Conservation (phyloP, 805 yeast genomes). For the Candida oleophila region DNA sequence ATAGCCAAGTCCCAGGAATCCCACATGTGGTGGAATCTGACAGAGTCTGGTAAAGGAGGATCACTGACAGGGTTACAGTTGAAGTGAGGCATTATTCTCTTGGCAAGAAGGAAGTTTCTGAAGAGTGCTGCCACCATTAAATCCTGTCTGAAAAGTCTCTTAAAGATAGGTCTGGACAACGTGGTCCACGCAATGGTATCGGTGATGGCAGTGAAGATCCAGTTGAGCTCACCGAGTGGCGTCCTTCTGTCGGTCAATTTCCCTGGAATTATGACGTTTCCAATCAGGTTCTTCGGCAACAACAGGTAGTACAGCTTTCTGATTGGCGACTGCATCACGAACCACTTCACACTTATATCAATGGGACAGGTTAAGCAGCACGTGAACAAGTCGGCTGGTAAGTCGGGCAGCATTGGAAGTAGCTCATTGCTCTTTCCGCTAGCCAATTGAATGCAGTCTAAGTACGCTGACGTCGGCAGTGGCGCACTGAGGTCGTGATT, state of each 20-base stretch:
- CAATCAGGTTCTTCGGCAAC: conserved; percentile 47
- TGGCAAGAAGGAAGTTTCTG: conserved; percentile 88
- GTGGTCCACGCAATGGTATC: conserved; percentile 98
- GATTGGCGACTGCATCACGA: conserved; percentile 78
- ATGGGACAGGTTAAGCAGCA: conserved; percentile 95
- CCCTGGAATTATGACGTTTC: conserved; percentile 79
- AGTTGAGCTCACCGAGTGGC: conserved; percentile 91
- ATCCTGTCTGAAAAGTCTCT: conserved; percentile 89
- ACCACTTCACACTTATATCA: conserved; percentile 90
- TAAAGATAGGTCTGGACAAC: conserved; percentile 82
- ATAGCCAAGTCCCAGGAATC: conserved; percentile 97
- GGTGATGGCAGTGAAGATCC: conserved; percentile 97
- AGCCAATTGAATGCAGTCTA: conserved; percentile 89
- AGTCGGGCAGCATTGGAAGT: conserved; percentile 87
- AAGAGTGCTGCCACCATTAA: conserved; percentile 95
- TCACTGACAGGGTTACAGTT: conserved; percentile 94
- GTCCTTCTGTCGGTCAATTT: conserved; percentile 89
- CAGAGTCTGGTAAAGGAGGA: conserved; percentile 84
- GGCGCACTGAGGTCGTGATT: conserved; percentile 51
- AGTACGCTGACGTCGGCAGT: conserved; percentile 65
- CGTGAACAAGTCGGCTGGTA: conserved; percentile 95
- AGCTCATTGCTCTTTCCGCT: conserved; percentile 87
- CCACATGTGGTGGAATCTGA: conserved; percentile 90
- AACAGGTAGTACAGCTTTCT: conserved; percentile 49
- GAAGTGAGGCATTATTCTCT: conserved; percentile 87